Evolutionary conservation across 1,139 yeast genomes (phyloP).

Genomic region (Yamadazyma kanchanaburiensis): DNA sequence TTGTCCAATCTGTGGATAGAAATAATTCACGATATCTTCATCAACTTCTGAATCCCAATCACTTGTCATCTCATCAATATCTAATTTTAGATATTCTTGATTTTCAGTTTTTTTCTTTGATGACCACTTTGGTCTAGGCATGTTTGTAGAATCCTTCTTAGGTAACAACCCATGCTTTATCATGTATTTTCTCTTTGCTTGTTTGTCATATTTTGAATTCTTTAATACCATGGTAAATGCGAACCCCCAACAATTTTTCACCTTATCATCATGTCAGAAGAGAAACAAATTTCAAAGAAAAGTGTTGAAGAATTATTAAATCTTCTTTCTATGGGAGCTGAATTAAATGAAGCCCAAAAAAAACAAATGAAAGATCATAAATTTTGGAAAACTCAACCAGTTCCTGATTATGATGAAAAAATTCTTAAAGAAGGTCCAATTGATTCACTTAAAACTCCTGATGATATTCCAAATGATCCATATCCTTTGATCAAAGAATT

Average conservation of each 20-base stretch:
- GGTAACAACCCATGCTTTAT: constrained; percentile 36
- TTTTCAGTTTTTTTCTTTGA: constrained; percentile 18
- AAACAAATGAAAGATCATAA: constrained; percentile 83
- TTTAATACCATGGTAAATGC: constrained; percentile 45
- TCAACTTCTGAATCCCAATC: constrained; percentile 47
- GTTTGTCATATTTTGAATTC: constrained; percentile 45
- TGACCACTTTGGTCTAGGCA: constrained; percentile 33
- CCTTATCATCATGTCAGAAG: background rate
- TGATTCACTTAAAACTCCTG: constrained; percentile 62
- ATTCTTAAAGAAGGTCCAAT: constrained; percentile 80
- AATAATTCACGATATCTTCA: constrained; percentile 39
- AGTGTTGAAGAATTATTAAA: constrained; percentile 49
- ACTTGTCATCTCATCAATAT: constrained; percentile 26
- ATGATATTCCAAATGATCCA: constrained; percentile 68
- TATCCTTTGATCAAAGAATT: constrained; percentile 71
- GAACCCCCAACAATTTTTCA: no score
- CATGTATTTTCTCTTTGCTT: constrained; percentile 38
- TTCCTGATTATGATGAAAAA: constrained; percentile 67
- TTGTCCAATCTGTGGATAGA: constrained; percentile 40
- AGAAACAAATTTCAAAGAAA: constrained; percentile 16
- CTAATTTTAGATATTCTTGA: constrained; percentile 21
- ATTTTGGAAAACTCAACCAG: constrained; percentile 99
- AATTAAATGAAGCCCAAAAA: constrained; percentile 51
- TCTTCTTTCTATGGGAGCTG: constrained; percentile 51
- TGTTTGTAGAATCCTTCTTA: constrained; percentile 11